These are phyloP conservation scores for Macrotyloma uniflorum DNA, from an alignment of 306 rosid species.

Conservation along the genomic window DNA sequence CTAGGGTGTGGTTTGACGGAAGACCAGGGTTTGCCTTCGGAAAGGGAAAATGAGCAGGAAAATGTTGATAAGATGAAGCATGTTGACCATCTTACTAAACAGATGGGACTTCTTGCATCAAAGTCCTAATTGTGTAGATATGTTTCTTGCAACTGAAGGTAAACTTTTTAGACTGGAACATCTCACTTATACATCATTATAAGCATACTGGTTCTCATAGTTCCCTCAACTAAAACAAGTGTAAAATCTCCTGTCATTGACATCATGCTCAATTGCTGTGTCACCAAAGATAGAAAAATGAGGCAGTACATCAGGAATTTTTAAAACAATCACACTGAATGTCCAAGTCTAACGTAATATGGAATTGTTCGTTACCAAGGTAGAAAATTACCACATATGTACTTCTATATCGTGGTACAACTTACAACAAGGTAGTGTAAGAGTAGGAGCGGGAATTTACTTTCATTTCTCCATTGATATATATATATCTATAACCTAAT, in stretches of 20 bases:
- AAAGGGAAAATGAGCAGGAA: conserved; percentile 50
- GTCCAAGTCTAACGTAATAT: background rate
- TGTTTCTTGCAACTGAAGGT: conserved; percentile 58
- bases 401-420: background rate
- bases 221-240: conserved; percentile 26
- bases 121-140: conserved; percentile 45
- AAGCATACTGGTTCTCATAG: conserved; percentile 43
- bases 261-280: conserved; percentile 18
- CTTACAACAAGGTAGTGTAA: background rate
- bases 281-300: background rate
- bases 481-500: background rate
- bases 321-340: background rate
- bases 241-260: conserved; percentile 5
- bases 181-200: conserved; percentile 14
- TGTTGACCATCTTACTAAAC: conserved; percentile 61
- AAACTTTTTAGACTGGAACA: conserved; percentile 29
- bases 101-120: conserved; percentile 69
- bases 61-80: conserved; percentile 54
- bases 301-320: background rate
- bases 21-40: conserved; percentile 48
- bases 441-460: background rate
- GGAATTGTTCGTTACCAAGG: background rate
- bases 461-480: background rate
- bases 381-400: background rate
- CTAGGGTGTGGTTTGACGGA: conserved; percentile 47